Evolutionary conservation across 306 rosid species (phyloP).

Genomic region (Fragaria vesca): DNA sequence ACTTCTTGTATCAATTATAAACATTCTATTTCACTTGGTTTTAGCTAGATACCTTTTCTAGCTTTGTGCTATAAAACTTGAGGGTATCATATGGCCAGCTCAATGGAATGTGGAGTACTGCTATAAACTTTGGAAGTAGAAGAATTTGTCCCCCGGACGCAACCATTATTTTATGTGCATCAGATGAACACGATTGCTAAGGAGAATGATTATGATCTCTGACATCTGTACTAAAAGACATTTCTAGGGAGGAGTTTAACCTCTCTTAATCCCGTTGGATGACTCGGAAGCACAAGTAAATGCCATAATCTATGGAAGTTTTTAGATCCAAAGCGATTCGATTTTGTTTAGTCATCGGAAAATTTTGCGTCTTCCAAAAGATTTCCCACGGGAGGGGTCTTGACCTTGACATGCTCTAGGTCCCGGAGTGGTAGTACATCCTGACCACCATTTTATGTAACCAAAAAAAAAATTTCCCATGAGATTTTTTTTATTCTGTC

Average conservation of each 20-base stretch:
- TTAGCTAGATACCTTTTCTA: not conserved
- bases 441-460: no score
- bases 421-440: no score
- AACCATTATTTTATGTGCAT: not conserved
- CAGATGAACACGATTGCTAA: not conserved
- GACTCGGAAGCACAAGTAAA: not conserved
- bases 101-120: not conserved
- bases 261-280: not conserved
- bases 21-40: not conserved
- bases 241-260: not conserved
- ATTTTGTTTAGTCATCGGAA: not conserved
- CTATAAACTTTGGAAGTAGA: not conserved
- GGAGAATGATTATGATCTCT: not conserved
- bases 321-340: not conserved
- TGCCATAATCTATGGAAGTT: not conserved
- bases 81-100: not conserved
- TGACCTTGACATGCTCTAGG: no score
- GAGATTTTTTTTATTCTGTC: not conserved
- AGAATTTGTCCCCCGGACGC: not conserved
- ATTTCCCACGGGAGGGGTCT: not conserved
- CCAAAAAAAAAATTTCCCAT: no score
- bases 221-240: slow-evolving; percentile 7
- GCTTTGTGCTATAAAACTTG: not conserved
- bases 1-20: not conserved
- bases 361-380: not conserved